These are phyloP conservation scores for Arthrobotrys megalospora DNA, from an alignment of 2,329 filamentous ascomycete species.

Conservation along the genomic window DNA sequence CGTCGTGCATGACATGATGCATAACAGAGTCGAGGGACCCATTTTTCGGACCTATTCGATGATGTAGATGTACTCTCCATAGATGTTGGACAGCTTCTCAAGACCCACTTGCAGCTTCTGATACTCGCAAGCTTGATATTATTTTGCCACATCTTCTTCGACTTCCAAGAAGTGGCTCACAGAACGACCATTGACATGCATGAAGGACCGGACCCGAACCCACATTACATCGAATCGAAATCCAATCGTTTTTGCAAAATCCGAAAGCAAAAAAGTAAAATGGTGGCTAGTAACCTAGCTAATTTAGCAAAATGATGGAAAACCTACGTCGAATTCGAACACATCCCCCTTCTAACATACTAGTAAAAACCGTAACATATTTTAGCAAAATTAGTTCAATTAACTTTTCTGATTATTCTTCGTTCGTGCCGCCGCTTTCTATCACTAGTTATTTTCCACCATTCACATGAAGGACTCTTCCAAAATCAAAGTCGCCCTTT, in stretches of 20 bases:
- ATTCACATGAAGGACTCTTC: slow-evolving; percentile 53
- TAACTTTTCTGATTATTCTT: slow-evolving; percentile 16
- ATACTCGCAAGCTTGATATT: slow-evolving; percentile 13
- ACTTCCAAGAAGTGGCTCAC: slow-evolving; percentile 38
- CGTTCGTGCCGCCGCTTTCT: slow-evolving; percentile 40
- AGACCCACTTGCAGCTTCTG: slow-evolving; percentile 11
- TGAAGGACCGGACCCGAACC: slow-evolving; percentile 7
- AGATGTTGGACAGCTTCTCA: slow-evolving; percentile 21
- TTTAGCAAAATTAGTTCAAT: slow-evolving; percentile 53
- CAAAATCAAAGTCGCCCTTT: slow-evolving; percentile 7
- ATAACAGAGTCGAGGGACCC: slow-evolving; percentile 25
- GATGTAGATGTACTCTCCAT: slow-evolving; percentile 18
- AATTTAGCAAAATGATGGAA: slow-evolving; percentile 15
- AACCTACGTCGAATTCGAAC: slow-evolving; percentile 22
- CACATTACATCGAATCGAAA: slow-evolving; percentile 31
- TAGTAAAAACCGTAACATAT: background rate
- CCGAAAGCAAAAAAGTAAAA: slow-evolving; percentile 25
- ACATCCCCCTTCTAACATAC: background rate
- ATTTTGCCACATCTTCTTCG: slow-evolving; percentile 60
- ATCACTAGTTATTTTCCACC: slow-evolving; percentile 58
- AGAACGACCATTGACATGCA: slow-evolving; percentile 25
- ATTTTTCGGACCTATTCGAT: slow-evolving; percentile 29
- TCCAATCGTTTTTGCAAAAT: slow-evolving; percentile 20
- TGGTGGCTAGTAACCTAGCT: slow-evolving; percentile 30
- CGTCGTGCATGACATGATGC: slow-evolving; percentile 37